Evolutionary conservation across 2,329 filamentous ascomycete genomes (phyloP).

Genomic region (Aspergillus sp.): DNA sequence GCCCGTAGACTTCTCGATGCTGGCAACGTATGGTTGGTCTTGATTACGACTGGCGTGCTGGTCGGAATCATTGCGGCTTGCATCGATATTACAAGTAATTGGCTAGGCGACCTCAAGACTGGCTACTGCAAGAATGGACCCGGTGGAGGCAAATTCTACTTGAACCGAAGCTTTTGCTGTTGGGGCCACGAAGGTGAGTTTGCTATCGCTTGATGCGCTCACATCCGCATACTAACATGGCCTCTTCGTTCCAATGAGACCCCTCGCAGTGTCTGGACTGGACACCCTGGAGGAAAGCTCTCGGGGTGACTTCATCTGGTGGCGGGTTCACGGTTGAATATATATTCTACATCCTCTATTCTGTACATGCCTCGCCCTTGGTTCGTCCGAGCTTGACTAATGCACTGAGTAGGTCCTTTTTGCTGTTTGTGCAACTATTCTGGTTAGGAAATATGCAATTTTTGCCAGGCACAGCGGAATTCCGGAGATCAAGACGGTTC

Average conservation of each 20-base stretch:
- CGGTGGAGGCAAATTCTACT: conserved; percentile 83
- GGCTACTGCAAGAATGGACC: conserved; percentile 77
- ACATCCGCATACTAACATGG: neutral
- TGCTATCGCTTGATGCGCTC: neutral
- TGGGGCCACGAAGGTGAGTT: conserved; percentile 71
- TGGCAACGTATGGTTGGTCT: conserved; percentile 86
- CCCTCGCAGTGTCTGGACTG: conserved; percentile 80
- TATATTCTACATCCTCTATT: conserved; percentile 79
- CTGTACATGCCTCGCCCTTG: conserved; percentile 54
- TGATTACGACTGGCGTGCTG: conserved; percentile 79
- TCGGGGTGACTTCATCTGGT: conserved; percentile 63
- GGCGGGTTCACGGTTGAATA: conserved; percentile 84
- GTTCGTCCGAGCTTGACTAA: conserved; percentile 19
- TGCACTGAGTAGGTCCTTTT: conserved; percentile 61
- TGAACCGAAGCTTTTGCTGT: conserved; percentile 91
- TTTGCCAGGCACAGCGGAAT: conserved; percentile 95
- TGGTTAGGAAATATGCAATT: conserved; percentile 80
- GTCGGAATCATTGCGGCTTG: conserved; percentile 81
- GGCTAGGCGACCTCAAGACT: conserved; percentile 88
- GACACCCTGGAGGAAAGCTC: conserved; percentile 76
- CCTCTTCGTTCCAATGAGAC: conserved; percentile 41
- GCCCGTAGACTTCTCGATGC: conserved; percentile 72
- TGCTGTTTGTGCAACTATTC: conserved; percentile 70
- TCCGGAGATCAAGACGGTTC: conserved; percentile 93
- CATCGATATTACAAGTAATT: conserved; percentile 88